These are phyloP conservation scores for Russula lepida DNA, from an alignment of 768 basidiomycete species.

Conservation along the genomic window DNA sequence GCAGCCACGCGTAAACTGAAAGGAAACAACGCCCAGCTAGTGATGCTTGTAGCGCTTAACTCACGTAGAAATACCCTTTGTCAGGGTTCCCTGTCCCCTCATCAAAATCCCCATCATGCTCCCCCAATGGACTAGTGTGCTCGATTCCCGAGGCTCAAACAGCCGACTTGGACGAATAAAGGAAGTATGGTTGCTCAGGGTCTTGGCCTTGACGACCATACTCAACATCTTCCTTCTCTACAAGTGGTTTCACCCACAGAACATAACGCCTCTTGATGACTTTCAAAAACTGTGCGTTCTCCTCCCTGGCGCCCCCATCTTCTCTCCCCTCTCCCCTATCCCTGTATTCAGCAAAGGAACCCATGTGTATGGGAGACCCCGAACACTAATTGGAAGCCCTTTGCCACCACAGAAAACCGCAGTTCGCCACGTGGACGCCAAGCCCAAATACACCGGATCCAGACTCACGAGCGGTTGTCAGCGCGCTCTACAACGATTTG, in stretches of 20 bases:
- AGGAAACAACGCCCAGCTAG: no score
- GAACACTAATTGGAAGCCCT: neutral
- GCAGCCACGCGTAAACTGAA: no score
- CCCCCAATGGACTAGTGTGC: neutral
- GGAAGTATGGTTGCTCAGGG: neutral
- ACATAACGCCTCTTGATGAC: conserved; percentile 10
- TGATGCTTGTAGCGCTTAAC: neutral
- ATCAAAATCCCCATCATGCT: neutral
- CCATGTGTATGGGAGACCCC: neutral
- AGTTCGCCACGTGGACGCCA: neutral
- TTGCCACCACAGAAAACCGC: conserved; percentile 2
- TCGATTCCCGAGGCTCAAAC: neutral
- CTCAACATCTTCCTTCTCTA: conserved; percentile 2
- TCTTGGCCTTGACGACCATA: neutral
- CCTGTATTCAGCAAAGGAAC: neutral
- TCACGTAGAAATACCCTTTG: neutral
- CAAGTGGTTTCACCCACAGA: neutral
- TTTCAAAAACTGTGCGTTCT: conserved; percentile 11
- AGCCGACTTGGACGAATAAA: neutral
- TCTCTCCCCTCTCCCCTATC: neutral
- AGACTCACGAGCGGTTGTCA: conserved; percentile 25
- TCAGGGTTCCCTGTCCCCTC: neutral
- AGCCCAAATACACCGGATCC: neutral
- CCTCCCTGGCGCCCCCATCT: no score
- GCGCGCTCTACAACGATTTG: conserved; percentile 28